Base-by-base conservation (phyloP, 257 asterid species). In the Plantago ovata region DNA sequence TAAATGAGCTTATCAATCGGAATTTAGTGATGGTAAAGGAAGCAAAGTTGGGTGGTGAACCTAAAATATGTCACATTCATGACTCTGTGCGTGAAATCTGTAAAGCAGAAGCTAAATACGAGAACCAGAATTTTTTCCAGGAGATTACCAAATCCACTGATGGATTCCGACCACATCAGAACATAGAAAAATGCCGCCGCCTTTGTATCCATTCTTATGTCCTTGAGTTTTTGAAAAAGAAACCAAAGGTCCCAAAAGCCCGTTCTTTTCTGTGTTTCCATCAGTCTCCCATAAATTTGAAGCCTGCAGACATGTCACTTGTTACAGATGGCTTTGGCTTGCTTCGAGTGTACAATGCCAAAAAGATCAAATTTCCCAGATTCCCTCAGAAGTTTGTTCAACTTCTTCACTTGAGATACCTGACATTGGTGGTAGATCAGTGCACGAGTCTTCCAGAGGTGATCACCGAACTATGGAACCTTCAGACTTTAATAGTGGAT, bases 271-370 rank as follows among this genome's bases (percentile, higher is more conserved):
- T 49, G 1, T 18, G 55, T 49, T 48, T 48, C 19, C 5, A 21
- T 21, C 55, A 49, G 3, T 18, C 55, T 10, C 36, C 55, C 11
- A 49, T 7, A 32, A 21, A 19, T n/a, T 49, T 49, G 55, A 21
- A 49, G 24, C 14, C 55, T 9, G 36, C 15, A 3, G 55, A 49
- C 20, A 49, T 49, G 36, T 32, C 55, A 5, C 7, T 3, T 49
- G 55, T 49, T n/a, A 49, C 55, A 4, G 15, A 49, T 49, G 55
- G 55, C n/a, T 49, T 49, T 21, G 55, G 55, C 15, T 21, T 49
- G 55, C 24, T 49, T 14, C 22, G 55, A 49, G 55, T 49, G 22
- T 49, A 49, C 24, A 19, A 21, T 49, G 55, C 55, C 36, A 49
- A 49, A 49, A 21, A 49, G 5, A 21, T 49, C 36, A 21, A 49